Base-by-base conservation (phyloP, 441 rosid species). In the Erodium trifolium region DNA sequence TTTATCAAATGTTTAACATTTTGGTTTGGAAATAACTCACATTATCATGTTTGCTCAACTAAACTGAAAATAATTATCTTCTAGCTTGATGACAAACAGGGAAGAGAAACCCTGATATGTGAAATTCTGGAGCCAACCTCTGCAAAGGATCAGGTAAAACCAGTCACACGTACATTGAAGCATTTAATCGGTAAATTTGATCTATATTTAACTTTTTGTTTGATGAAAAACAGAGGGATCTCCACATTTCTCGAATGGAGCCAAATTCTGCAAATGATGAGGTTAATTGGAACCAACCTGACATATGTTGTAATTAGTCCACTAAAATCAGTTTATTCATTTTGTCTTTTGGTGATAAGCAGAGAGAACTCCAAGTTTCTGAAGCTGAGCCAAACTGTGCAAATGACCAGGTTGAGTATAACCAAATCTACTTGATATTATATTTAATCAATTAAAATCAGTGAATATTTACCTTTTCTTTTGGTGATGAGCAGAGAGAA, bases 171-270 rank as follows among this genome's bases (percentile, higher is more conserved):
- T 3, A 53, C 10, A 14, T 53, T 53, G 60, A 14, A 16, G 60
- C 60, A 53, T 53, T 16, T 53, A 5, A 53, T 53, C 23, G 16
- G 14, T 5, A 53, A 53, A 53, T 16, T 53, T 6, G 6, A 4
- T 53, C 7, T 14, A 53, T 53, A 53, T 16, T 16, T 14, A 53
- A 14, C 19, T 53, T 53, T 14, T 53, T 16, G 60, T 53, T 53
- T 53, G 60, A 53, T 53, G 60, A 53, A 53, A 16, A 14, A 53
- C 60, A 53, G 60, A 53, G 60, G 60, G 60, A 53, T 53, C 60
- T 16, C 60, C 23, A 14, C 5, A 16, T 5, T 37, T 37, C 41
- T 37, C 41, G 9, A 37, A 37, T 37, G 9, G 41, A 37, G 41
- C 41, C 41, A 37, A 37, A 8, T 37, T 37, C 41, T 37, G 41